Percentiles rank a stretch among this genome's conserved stretches.
These are phyloP conservation scores for Notholithocarpus densiflorus DNA, from an alignment of 306 rosid species.

Conservation along the genomic window DNA sequence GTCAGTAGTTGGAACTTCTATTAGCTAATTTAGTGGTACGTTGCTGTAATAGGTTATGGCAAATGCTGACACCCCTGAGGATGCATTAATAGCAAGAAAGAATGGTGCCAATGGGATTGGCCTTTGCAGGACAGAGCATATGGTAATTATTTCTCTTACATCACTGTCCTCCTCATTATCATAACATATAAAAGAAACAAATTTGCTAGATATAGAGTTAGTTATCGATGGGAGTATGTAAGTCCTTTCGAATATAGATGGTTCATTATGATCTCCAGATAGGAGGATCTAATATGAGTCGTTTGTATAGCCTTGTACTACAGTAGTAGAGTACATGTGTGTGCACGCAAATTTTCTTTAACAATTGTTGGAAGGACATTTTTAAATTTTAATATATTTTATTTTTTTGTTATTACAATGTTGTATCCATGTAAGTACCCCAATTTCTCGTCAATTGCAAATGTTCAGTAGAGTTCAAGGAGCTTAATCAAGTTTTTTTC, in stretches of 20 bases:
- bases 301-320: too few species aligned
- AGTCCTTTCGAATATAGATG: not conserved
- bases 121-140: conserved; percentile 96
- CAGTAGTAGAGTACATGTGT: not conserved
- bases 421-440: not conserved
- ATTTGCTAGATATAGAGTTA: not conserved
- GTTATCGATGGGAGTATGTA: not conserved
- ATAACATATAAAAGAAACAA: not conserved
- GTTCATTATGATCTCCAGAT: not conserved
- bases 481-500: not conserved
- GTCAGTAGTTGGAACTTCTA: conserved; percentile 11
- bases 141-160: conserved; percentile 46
- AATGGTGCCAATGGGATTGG: conserved; percentile 98
- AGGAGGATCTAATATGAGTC: not conserved
- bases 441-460: not conserved
- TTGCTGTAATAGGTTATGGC: conserved; percentile 77
- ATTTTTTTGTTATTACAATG: not conserved
- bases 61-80: conserved; percentile 96
- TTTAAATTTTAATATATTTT: not conserved
- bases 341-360: not conserved
- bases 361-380: not conserved
- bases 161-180: not conserved
- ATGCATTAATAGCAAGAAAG: conserved; percentile 75
- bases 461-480: not conserved
- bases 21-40: not conserved